Evolutionary conservation across 805 yeast genomes (phyloP).

Genomic region (Ogataea thermomethanolica): DNA sequence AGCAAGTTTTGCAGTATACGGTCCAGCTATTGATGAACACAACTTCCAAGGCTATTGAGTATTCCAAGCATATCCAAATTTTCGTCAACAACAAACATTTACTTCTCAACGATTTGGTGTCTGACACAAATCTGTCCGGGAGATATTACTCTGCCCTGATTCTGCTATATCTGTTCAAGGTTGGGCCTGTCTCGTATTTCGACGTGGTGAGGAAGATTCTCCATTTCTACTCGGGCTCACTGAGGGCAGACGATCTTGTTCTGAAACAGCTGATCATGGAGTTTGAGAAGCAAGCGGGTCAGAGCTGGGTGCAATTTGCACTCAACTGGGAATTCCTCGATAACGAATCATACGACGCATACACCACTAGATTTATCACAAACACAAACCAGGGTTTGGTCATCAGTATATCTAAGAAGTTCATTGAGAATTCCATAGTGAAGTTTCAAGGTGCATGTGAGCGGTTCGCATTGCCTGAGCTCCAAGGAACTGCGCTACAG

Average conservation of each 20-base stretch:
- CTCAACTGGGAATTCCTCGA: slow-evolving; percentile 62
- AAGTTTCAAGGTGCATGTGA: slow-evolving; percentile 29
- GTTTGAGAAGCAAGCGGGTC: slow-evolving; percentile 49
- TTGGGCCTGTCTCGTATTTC: slow-evolving; percentile 41
- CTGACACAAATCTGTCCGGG: slow-evolving; percentile 17
- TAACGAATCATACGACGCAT: slow-evolving; percentile 3
- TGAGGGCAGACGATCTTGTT: slow-evolving; percentile 56
- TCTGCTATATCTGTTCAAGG: slow-evolving; percentile 49
- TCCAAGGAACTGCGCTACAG: slow-evolving; percentile 20
- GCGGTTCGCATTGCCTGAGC: slow-evolving; percentile 17
- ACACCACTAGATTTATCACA: slow-evolving; percentile 12
- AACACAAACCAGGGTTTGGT: slow-evolving; percentile 37
- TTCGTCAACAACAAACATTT: slow-evolving; percentile 51
- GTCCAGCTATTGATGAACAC: slow-evolving; percentile 38
- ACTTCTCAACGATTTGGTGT: slow-evolving; percentile 31
- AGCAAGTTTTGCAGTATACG: slow-evolving; percentile 44
- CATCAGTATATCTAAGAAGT: slow-evolving; percentile 47
- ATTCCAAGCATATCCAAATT: slow-evolving; percentile 57
- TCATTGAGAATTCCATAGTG: slow-evolving; percentile 46
- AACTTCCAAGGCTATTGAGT: slow-evolving; percentile 36
- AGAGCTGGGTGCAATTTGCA: slow-evolving; percentile 65
- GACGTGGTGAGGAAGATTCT: slow-evolving; percentile 49
- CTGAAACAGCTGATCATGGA: slow-evolving; percentile 51
- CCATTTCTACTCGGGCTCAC: slow-evolving; percentile 60
- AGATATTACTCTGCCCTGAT: slow-evolving; percentile 45